Conservation (phyloP, 176 grass and related monocot species). For the Carex pumila region DNA sequence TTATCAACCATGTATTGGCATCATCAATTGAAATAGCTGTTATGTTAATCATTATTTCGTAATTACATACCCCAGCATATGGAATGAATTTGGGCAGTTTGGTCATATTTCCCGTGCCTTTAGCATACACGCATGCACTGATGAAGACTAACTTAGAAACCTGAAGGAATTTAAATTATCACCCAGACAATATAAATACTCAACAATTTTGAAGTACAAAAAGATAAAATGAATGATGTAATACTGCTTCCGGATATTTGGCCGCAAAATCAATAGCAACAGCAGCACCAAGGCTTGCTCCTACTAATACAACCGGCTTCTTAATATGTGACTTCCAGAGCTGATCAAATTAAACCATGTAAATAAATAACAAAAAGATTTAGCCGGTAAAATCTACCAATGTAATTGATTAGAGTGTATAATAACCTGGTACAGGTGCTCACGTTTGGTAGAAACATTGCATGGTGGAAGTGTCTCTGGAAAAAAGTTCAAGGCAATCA, state of each 20-base stretch:
- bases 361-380: background rate
- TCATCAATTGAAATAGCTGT: background rate
- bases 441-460: slow-evolving; percentile 58
- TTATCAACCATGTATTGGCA: background rate
- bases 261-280: slow-evolving; percentile 85
- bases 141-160: slow-evolving; percentile 86
- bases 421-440: slow-evolving; percentile 81
- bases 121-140: slow-evolving; percentile 70
- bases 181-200: slow-evolving; percentile 6
- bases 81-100: slow-evolving; percentile 69
- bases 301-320: slow-evolving; percentile 85
- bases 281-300: slow-evolving; percentile 84
- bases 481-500: background rate
- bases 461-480: slow-evolving; percentile 57
- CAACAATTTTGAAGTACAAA: background rate
- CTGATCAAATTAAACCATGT: slow-evolving; percentile 12
- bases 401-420: background rate
- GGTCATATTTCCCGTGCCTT: slow-evolving; percentile 58
- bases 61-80: slow-evolving; percentile 60
- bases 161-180: slow-evolving; percentile 23
- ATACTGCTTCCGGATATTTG: slow-evolving; percentile 73
- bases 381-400: background rate
- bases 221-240: background rate
- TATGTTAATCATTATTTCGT: too few species aligned
- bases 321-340: slow-evolving; percentile 81